Evolutionary conservation across 805 yeast genomes (phyloP), one percentile per base, ranked within the genome.

Genomic region (Sungouiozyma ichnusensis): DNA sequence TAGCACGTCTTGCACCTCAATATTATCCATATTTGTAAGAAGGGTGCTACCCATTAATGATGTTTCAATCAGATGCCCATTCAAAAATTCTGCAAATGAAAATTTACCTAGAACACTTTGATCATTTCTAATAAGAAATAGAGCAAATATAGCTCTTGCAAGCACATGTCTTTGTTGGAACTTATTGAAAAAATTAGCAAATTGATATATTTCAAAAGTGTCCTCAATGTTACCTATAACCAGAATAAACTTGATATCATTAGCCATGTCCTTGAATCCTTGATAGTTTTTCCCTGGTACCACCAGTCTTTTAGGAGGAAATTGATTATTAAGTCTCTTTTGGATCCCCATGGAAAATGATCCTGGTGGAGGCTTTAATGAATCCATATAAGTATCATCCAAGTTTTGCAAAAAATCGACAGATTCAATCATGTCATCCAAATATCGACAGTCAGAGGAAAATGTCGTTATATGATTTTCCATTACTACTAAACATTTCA

Each of bases 121-220:
- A 55, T 81, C 79, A 52, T 81, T 84, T 45, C 85, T 64, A 7
- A 81, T 65, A 18, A 81, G 62, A 51, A 73, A 77, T 17, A 80
- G 61, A 42, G 81, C 85, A 50, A 79, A 71, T 9, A 79, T 50
- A 1, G 83, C 82, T 45, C 88, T 68, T 1, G 80, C 70, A n/a
- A 83, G 38, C 2, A 63, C 64, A 50, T 67, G 70, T 38, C 52
- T 52, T 39, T 66, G 70, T 4, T 49, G 40, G 2, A 51, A 40
- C 35, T 62, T 55, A 33, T 65, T 60, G 48, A 67, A 66, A 41
- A 58, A 58, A 14, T 44, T 40, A 0, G 66, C 62, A 47, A 60
- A 65, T 33, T 57, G 58, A 2, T 56, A 42, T 5, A 61, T 46
- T 42, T 66, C 70, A 9, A 52, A 31, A 0, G 59, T 49, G 18